Percentiles rank a stretch among this genome's conserved stretches.
Evolutionary conservation across 257 asterid species (phyloP).

Genomic region (Salvia rosmarinus): DNA sequence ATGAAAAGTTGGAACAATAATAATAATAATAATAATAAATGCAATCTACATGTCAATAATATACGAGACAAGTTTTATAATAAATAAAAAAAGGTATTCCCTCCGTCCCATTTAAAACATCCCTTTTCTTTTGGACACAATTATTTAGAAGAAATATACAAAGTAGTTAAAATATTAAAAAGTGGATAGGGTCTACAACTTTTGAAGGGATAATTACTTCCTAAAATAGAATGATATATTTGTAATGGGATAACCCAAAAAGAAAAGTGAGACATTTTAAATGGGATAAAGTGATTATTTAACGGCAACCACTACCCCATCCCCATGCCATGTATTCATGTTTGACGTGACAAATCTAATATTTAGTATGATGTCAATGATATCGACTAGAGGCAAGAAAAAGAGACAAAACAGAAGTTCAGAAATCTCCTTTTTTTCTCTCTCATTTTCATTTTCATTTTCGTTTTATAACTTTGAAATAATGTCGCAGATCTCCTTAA

Average conservation of each 20-base stretch:
- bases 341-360: neutral
- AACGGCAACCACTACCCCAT: neutral
- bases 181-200: too few species aligned
- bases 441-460: neutral
- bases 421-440: neutral
- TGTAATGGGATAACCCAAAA: too few species aligned
- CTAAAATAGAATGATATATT: too few species aligned
- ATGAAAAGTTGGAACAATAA: too few species aligned
- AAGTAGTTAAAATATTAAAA: too few species aligned
- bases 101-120: too few species aligned
- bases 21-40: neutral
- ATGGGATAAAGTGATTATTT: too few species aligned
- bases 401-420: neutral
- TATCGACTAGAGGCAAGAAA: neutral
- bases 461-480: neutral
- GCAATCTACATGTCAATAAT: neutral
- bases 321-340: neutral
- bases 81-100: too few species aligned
- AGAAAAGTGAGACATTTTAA: too few species aligned
- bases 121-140: too few species aligned
- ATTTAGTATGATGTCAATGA: neutral
- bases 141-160: too few species aligned
- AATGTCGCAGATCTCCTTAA: neutral
- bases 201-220: too few species aligned
- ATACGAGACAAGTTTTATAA: neutral